Evolutionary conservation across 805 yeast genomes (phyloP).

Genomic region (Kurtzmaniella fragi): DNA sequence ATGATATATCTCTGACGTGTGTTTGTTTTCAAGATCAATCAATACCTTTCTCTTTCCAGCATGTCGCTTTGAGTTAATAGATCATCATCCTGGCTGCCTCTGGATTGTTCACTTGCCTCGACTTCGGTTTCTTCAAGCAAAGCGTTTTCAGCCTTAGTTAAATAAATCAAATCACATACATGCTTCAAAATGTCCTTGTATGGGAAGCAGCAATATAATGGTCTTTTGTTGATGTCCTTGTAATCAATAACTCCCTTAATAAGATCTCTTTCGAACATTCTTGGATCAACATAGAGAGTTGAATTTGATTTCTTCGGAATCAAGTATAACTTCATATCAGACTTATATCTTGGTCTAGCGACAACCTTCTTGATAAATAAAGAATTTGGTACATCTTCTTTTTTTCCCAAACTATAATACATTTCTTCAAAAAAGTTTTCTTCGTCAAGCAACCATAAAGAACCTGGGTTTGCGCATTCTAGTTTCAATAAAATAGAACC

Average conservation of each 20-base stretch:
- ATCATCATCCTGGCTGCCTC: too few relatives aligned
- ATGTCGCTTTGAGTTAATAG: too few relatives aligned
- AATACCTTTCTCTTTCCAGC: too few relatives aligned
- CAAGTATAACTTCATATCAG: constrained; percentile 58
- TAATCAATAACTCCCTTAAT: constrained; percentile 44
- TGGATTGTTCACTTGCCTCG: too few relatives aligned
- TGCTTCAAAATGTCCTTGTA: constrained; percentile 7
- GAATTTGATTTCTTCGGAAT: constrained; percentile 38
- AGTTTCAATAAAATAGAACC: constrained; percentile 49
- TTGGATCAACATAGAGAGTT: constrained; percentile 43
- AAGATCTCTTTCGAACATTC: constrained; percentile 49
- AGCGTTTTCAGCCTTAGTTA: too few relatives aligned
- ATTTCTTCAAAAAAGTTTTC: constrained; percentile 35
- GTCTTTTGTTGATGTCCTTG: constrained; percentile 2
- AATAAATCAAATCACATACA: constrained; percentile 5
- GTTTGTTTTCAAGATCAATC: too few relatives aligned
- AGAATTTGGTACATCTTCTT: constrained; percentile 42
- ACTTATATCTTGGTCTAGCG: constrained; percentile 59
- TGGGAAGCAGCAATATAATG: constrained; percentile 14
- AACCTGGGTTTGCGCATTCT: constrained; percentile 54
- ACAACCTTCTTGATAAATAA: constrained; percentile 51
- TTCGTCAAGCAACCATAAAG: constrained; percentile 45
- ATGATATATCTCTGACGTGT: too few relatives aligned
- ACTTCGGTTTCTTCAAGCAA: too few relatives aligned
- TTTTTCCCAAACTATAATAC: constrained; percentile 33